phyloP scores from a whole-genome alignment of 2,329 filamentous ascomycete species.

The Arthrobotrys megalospora region DNA sequence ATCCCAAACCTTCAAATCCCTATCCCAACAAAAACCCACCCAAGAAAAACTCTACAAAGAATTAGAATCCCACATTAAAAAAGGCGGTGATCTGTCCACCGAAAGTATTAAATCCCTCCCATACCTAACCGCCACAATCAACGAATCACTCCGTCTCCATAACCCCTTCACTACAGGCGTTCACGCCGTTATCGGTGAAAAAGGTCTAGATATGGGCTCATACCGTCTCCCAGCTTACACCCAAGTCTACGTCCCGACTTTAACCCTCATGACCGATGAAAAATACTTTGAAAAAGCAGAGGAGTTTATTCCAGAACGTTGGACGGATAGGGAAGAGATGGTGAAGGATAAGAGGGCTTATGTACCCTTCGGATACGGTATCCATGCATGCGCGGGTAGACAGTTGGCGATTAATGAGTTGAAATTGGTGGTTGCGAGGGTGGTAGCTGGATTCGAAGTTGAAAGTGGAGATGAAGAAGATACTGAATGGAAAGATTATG shows the following conservation, averaged over 20 bases:
- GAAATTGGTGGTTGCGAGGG: conserved; percentile 41
- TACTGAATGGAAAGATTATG: conserved; percentile 53
- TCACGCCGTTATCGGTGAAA: conserved; percentile 70
- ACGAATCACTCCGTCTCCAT: conserved; percentile 72
- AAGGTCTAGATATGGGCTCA: conserved; percentile 68
- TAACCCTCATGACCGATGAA: conserved; percentile 69
- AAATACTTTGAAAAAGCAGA: conserved; percentile 69
- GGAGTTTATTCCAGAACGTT: conserved; percentile 70
- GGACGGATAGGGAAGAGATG: conserved; percentile 63
- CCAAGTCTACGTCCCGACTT: conserved; percentile 69
- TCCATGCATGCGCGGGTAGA: conserved; percentile 56
- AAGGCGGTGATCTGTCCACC: conserved; percentile 37
- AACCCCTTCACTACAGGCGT: conserved; percentile 71
- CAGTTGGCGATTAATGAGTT: conserved; percentile 60
- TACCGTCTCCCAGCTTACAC: conserved; percentile 69
- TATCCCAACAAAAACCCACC: conserved; percentile 26
- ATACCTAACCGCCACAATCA: conserved; percentile 73
- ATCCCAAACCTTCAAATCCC: conserved; percentile 46
- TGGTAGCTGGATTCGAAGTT: conserved; percentile 46
- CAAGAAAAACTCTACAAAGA: conserved; percentile 45
- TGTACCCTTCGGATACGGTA: conserved; percentile 49
- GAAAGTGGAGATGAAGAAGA: conserved; percentile 37
- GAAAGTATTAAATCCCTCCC: conserved; percentile 66
- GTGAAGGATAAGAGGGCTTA: conserved; percentile 46
- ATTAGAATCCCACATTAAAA: conserved; percentile 38